These are phyloP conservation scores for Fusarium solani-melongenae DNA, from an alignment of 2,329 filamentous ascomycete species.

Conservation along the genomic window DNA sequence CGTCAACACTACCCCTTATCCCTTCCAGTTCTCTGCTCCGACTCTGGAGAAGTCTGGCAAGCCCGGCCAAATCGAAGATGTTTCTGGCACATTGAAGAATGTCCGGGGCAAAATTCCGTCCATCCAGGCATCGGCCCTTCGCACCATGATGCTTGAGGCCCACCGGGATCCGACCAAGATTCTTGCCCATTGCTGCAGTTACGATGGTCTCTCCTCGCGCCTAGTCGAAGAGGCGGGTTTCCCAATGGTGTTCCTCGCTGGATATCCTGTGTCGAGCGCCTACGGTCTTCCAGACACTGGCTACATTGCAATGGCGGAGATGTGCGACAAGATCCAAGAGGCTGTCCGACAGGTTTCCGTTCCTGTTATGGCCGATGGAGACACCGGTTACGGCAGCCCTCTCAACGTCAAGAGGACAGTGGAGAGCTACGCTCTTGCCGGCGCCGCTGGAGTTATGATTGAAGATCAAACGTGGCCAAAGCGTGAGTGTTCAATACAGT, in stretches of 20 bases:
- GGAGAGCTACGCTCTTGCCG: slow-evolving; percentile 52
- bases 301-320: slow-evolving; percentile 60
- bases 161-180: slow-evolving; percentile 55
- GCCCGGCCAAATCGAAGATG: slow-evolving; percentile 16
- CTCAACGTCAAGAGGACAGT: slow-evolving; percentile 59
- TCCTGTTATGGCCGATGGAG: slow-evolving; percentile 59
- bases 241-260: slow-evolving; percentile 57
- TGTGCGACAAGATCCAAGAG: slow-evolving; percentile 59
- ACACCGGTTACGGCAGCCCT: slow-evolving; percentile 60
- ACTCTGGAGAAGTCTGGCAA: slow-evolving; percentile 23
- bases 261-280: slow-evolving; percentile 54
- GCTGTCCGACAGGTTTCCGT: slow-evolving; percentile 50
- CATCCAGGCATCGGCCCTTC: slow-evolving; percentile 50
- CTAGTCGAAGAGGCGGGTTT: slow-evolving; percentile 59
- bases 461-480: slow-evolving; percentile 63
- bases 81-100: slow-evolving; percentile 14
- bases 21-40: slow-evolving; percentile 44
- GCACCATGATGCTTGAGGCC: slow-evolving; percentile 55
- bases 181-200: slow-evolving; percentile 54
- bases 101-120: slow-evolving; percentile 47
- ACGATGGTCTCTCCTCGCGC: slow-evolving; percentile 56
- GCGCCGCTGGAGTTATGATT: slow-evolving; percentile 54
- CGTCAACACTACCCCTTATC: slow-evolving; percentile 47
- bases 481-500: slow-evolving; percentile 44
- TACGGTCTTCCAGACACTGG: slow-evolving; percentile 60